A percentile compares a stretch with the other conserved stretches of the same genome.
Evolutionary conservation across 192 early-diverging fungal genomes (phyloP).

Genomic region (Coemansia sp.): DNA sequence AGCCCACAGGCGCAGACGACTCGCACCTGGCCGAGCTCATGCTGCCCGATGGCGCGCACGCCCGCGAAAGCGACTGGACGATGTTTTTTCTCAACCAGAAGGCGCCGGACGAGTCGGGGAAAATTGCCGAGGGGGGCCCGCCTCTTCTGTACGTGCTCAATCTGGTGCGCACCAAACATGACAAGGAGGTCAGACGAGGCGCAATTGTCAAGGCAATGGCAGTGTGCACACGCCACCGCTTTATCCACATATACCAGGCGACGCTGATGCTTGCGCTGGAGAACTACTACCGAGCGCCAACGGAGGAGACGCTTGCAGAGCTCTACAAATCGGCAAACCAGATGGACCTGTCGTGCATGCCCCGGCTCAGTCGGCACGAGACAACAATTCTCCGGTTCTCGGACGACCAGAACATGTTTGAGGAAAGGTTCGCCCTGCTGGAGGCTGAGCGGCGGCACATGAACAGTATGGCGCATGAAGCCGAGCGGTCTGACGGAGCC

Average conservation of each 20-base stretch:
- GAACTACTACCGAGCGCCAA: constrained; percentile 81
- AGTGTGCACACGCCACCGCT: constrained; percentile 85
- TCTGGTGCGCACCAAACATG: constrained; percentile 87
- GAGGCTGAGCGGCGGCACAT: constrained; percentile 35
- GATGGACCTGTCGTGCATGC: constrained; percentile 80
- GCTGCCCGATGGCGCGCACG: constrained; percentile 93
- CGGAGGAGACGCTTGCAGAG: constrained; percentile 69
- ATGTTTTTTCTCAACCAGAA: constrained; percentile 87
- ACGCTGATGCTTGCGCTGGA: constrained; percentile 87
- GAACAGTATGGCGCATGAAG: constrained; percentile 24
- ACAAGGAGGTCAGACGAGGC: constrained; percentile 79
- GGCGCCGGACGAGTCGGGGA: constrained; percentile 42
- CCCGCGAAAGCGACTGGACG: constrained; percentile 92
- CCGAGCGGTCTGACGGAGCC: constrained; percentile 23
- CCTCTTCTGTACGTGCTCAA: constrained; percentile 90
- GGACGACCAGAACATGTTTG: constrained; percentile 82
- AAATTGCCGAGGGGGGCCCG: constrained; percentile 49
- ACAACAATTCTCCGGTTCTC: constrained; percentile 80
- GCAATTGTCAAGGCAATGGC: constrained; percentile 94
- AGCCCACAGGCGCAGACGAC: constrained; percentile 77
- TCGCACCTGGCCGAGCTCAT: constrained; percentile 90
- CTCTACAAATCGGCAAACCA: constrained; percentile 82
- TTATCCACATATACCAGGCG: constrained; percentile 91
- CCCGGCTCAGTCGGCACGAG: constrained; percentile 74
- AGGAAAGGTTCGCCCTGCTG: constrained; percentile 68